Percentiles rank a stretch among this genome's conserved stretches.
These are phyloP conservation scores for Wickerhamomyces ciferrii DNA, from an alignment of 805 yeast species.

Conservation along the genomic window DNA sequence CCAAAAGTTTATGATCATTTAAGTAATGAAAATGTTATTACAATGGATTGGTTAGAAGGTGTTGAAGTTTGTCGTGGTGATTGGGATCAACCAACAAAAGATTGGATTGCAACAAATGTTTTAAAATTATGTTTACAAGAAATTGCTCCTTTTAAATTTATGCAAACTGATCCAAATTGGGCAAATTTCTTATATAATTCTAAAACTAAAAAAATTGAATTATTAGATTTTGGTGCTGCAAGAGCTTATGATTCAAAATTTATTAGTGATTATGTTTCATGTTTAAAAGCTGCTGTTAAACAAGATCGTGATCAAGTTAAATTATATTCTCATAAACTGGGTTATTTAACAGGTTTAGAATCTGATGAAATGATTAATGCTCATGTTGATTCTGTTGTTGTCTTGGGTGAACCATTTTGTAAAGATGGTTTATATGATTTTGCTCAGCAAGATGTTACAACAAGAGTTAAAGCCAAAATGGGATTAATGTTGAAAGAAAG, in stretches of 20 bases:
- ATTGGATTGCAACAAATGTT: constrained; percentile 80
- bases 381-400: constrained; percentile 85
- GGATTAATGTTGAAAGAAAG: constrained; percentile 88
- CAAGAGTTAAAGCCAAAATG: constrained; percentile 83
- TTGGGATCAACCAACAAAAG: constrained; percentile 65
- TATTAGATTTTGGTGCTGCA: constrained; percentile 94
- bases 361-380: constrained; percentile 84
- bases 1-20: constrained; percentile 76
- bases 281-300: constrained; percentile 69
- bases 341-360: constrained; percentile 90
- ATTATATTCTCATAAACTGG: constrained; percentile 63
- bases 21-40: constrained; percentile 77
- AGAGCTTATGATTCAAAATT: constrained; percentile 70
- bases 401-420: constrained; percentile 88
- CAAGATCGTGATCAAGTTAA: constrained; percentile 63
- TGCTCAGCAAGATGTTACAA: constrained; percentile 84
- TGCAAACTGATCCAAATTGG: constrained; percentile 99
- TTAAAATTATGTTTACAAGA: constrained; percentile 86
- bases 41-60: constrained; percentile 89
- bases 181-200: constrained; percentile 88
- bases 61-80: constrained; percentile 72
- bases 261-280: constrained; percentile 58
- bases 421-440: constrained; percentile 59
- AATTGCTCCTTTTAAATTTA: constrained; percentile 77
- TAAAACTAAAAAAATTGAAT: constrained; percentile 66